These are phyloP conservation scores for Lichtheimia ornata DNA, from an alignment of 371 early-diverging fungal genomes.

Conservation along the genomic window DNA sequence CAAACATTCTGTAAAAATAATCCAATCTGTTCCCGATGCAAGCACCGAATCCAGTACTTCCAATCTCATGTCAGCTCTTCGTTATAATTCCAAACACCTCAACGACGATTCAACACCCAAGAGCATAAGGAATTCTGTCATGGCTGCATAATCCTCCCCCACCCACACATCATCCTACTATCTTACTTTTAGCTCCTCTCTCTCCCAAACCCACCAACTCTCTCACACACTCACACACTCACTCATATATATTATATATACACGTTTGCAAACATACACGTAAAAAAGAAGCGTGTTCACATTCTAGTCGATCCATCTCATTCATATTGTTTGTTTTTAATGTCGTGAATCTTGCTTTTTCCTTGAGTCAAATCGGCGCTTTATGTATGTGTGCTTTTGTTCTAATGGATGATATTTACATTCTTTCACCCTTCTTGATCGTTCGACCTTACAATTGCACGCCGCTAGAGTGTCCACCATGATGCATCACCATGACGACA, in stretches of 20 bases:
- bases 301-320: too few relatives aligned
- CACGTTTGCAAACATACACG: neutral
- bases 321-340: too few relatives aligned
- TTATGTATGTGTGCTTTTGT: too few relatives aligned
- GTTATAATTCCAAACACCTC: constrained; percentile 79
- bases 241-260: neutral
- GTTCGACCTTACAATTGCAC: neutral
- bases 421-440: neutral
- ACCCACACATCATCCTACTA: neutral
- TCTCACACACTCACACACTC: neutral
- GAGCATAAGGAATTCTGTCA: constrained; percentile 62
- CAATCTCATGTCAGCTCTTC: constrained; percentile 72
- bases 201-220: neutral
- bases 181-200: constrained; percentile 1
- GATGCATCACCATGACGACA: constrained; percentile 4
- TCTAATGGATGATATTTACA: too few relatives aligned
- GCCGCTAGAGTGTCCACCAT: neutral
- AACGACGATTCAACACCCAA: constrained; percentile 84
- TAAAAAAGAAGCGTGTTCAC: neutral
- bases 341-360: too few relatives aligned
- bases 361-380: too few relatives aligned
- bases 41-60: constrained; percentile 47
- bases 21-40: constrained; percentile 52
- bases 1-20: constrained; percentile 70
- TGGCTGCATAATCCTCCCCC: constrained; percentile 22